Evolutionary conservation across 768 basidiomycete genomes (phyloP), one percentile per base, ranked within the genome.

Genomic region (Fistulinella prunicolor): DNA sequence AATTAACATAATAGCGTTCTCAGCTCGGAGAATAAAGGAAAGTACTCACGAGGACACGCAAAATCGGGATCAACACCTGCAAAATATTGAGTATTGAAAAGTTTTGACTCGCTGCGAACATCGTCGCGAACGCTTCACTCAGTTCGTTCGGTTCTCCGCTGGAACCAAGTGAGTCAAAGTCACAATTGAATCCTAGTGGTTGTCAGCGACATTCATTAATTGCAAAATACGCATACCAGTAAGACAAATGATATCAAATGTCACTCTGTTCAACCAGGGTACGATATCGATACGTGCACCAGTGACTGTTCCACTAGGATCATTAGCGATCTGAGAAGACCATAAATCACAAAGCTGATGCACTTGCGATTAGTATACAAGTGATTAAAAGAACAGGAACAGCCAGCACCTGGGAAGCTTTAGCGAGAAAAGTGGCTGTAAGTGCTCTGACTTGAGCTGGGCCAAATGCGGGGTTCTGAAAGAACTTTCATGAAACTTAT

Each of bases 391-490:
- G 12, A 24, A 17, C 13, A 19, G 21, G 6, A 6, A 35, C 14
- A n/a, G 13, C 23, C 22, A 24, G 21, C 6, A 55, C 54, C 4
- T 20, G 43, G 12, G 21, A 13, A 26, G 83, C 67, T 59, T 83
- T 85, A 3, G 75, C 72, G 4, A 81, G 54, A 50, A 86, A 84
- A 12, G 80, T 77, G 13, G 71, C 71, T 0, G 81, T 81, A 12
- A 85, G 57, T 36, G 77, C 78, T 2, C 82, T 70, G 32, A 85
- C 73, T 54, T 84, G 82, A 1, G 73, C 64, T 3, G 73, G 71
- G 1, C 83, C 81, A 54, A 87, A 87, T 0, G 83, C 83, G 12
- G 84, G 83, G 52, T 85, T 86, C 83, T 74, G 36, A 9, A 29
- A 32, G 10, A 28, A 10, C 26, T 6, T 28, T 28, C 26, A 10